Percentiles rank a stretch among this genome's conserved stretches.
These are phyloP conservation scores for Chaetomium globosum DNA, from an alignment of 2,329 filamentous ascomycete species.

Conservation along the genomic window DNA sequence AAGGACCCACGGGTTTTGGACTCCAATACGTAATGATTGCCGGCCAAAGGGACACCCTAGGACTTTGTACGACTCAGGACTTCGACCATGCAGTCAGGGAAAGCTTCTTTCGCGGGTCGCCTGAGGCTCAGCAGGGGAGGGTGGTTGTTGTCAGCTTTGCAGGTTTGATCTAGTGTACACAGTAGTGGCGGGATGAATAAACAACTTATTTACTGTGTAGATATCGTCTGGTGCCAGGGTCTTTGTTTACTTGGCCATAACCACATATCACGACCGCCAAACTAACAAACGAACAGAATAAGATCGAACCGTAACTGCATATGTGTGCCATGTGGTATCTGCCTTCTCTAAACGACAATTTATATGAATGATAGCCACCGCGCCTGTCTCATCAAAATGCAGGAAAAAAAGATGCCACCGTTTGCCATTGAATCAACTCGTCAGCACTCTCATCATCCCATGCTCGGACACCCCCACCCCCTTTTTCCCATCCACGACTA, in stretches of 20 bases:
- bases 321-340: constrained; percentile 9
- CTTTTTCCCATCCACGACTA: neutral
- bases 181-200: neutral
- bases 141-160: neutral
- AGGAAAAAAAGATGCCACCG: neutral
- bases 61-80: constrained; percentile 13
- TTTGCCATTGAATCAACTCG: neutral
- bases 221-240: neutral
- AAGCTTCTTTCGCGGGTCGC: neutral
- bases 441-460: neutral
- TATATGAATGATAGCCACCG: neutral
- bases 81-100: neutral
- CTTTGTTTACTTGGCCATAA: neutral
- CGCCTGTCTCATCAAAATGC: neutral
- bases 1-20: constrained; percentile 27
- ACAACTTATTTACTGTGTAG: too few relatives aligned
- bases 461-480: neutral
- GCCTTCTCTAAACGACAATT: neutral
- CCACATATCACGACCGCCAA: neutral
- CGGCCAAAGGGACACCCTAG: constrained; percentile 13
- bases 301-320: neutral
- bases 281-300: neutral
- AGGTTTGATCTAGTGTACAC: neutral
- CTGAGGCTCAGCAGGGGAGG: neutral
- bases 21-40: constrained; percentile 28